Base-by-base conservation (phyloP, 352 stramenopile genomes). In the Pythium guiyangense region DNA sequence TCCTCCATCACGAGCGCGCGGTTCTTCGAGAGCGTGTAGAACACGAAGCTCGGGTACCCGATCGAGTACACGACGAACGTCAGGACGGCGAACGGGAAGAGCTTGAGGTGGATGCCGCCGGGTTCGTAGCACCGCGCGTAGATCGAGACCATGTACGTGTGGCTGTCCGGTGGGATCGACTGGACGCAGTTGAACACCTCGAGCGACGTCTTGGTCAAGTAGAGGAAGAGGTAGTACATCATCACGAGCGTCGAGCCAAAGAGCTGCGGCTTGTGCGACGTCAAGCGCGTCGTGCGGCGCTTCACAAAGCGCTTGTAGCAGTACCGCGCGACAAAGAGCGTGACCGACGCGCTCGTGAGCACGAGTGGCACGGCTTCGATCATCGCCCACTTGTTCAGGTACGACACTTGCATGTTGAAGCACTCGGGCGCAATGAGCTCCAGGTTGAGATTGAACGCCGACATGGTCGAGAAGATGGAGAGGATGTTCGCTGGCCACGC, bases 151-250 rank as follows among this genome's bases (percentile, higher is more conserved):
- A 90, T 88, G 73, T 93, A 92, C 37, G 73, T 61, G 35, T 84
- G 70, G 14, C 81, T 81, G 55, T 93, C 75, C 0, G 70, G 66
- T 11, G 79, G 79, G 49, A 87, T 85, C 4, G 79, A 79, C 27
- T 66, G 51, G 26, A 84, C 70, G 48, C 83, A 93, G 61, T 93
- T 91, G 66, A 91, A 93, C 5, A 91, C 55, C 60, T 88, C 83
- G 37, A 92, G 66, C 6, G 79, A 87, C 50, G 77, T 88, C 43
- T 73, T 66, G 15, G 81, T 93, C 14, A 93, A 64, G 53, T 90
- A 90, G 8, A 93, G 47, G 57, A 88, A 93, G 25, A 90, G 56
- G 50, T 89, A 89, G 61, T 92, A 93, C 73, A 92, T 86, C 77
- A 92, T 92, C 53, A 88, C 74, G 20, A 90, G 64, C 43, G 75